Conservation (phyloP, 345 rosid genomes). For the Anastatica hierochuntica region DNA sequence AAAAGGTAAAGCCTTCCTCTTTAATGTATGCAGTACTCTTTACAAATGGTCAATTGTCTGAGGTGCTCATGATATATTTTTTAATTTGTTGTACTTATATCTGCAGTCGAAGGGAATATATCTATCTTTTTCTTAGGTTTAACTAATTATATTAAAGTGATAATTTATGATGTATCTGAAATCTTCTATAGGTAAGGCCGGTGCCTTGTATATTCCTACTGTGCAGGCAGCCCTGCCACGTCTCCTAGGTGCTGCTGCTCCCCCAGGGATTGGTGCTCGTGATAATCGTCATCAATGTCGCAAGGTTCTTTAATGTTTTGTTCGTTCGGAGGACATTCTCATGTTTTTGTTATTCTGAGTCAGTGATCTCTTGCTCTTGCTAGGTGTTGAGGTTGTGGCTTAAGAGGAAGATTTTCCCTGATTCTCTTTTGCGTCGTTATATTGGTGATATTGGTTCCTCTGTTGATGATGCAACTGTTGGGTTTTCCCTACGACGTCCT, state of each 20-base stretch:
- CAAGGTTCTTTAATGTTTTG: slow-evolving; percentile 43
- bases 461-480: slow-evolving; percentile 52
- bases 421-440: slow-evolving; percentile 55
- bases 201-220: slow-evolving; percentile 73
- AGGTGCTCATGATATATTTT: too few relatives aligned
- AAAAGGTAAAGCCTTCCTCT: too few relatives aligned
- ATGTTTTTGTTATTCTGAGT: slow-evolving; percentile 13
- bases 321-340: neutral
- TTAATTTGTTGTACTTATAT: too few relatives aligned
- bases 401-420: slow-evolving; percentile 83
- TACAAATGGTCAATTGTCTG: too few relatives aligned
- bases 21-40: too few relatives aligned
- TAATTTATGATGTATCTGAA: slow-evolving; percentile 6
- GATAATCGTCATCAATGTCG: slow-evolving; percentile 97
- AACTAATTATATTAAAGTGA: neutral
- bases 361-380: slow-evolving; percentile 16
- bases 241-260: slow-evolving; percentile 89
- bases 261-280: slow-evolving; percentile 72
- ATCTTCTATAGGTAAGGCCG: slow-evolving; percentile 54
- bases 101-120: slow-evolving; percentile 1
- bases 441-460: slow-evolving; percentile 81
- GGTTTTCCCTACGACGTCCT: slow-evolving; percentile 64
- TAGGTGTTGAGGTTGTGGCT: slow-evolving; percentile 91
- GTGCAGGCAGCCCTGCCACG: slow-evolving; percentile 92
- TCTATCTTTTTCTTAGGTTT: neutral